Percentiles rank a stretch among this genome's conserved stretches.
phyloP scores from a whole-genome alignment of 768 basidiomycete genomes.

The Lactarius deliciosus region DNA sequence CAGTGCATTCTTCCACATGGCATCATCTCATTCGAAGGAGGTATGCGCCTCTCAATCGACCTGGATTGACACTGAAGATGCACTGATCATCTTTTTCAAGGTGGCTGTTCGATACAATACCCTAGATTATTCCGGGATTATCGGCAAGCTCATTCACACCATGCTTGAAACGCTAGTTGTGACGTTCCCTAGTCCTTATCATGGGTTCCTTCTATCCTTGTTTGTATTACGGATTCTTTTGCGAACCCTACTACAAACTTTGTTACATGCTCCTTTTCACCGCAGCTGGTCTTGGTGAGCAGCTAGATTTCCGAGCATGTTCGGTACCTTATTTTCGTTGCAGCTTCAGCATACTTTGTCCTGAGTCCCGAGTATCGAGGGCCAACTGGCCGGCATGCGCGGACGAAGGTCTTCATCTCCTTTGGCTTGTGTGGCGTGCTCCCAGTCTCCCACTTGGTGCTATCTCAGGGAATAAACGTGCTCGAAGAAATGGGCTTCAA shows the following conservation, averaged over 20 bases:
- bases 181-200: conserved; percentile 49
- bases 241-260: conserved; percentile 52
- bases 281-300: conserved; percentile 58
- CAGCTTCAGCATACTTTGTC: conserved; percentile 73
- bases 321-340: not conserved
- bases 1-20: conserved; percentile 73
- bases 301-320: not conserved
- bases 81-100: conserved; percentile 37
- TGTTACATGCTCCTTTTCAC: conserved; percentile 56
- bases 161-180: conserved; percentile 24
- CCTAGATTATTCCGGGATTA: conserved; percentile 80
- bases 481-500: conserved; percentile 64
- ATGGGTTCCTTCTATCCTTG: conserved; percentile 79
- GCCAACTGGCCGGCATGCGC: conserved; percentile 69
- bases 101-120: conserved; percentile 59
- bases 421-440: conserved; percentile 70
- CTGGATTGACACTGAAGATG: not conserved
- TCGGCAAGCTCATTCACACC: conserved; percentile 41
- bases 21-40: conserved; percentile 67
- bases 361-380: conserved; percentile 76
- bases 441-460: conserved; percentile 65
- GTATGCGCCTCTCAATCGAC: conserved; percentile 40
- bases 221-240: conserved; percentile 78
- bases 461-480: conserved; percentile 55
- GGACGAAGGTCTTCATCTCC: conserved; percentile 76